Evolutionary conservation across 352 stramenopile genomes (phyloP).

Genomic region (Phytophthora aleatoria): DNA sequence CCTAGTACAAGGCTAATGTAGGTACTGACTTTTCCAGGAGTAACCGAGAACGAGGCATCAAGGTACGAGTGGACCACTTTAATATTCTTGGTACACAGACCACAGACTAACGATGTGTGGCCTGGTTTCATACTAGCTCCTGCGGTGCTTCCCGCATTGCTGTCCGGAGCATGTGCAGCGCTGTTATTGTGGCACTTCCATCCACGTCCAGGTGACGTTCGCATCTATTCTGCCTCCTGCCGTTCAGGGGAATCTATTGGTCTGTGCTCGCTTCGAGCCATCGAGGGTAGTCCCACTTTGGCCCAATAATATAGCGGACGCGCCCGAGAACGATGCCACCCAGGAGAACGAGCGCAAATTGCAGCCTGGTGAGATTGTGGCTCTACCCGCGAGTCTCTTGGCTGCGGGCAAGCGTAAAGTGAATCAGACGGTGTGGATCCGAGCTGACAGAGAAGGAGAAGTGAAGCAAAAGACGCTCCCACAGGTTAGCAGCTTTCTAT

Average conservation of each 20-base stretch:
- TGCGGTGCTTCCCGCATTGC: conserved; percentile 56
- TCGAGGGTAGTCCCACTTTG: conserved; percentile 23
- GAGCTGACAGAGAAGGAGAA: conserved; percentile 43
- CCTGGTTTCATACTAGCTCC: conserved; percentile 15
- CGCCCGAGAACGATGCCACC: not conserved
- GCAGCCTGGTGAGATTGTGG: conserved; percentile 19
- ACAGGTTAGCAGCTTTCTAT: not conserved
- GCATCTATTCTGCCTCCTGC: conserved; percentile 3
- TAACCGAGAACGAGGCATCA: conserved; percentile 29
- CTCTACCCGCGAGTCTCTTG: conserved; percentile 25
- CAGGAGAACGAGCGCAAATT: conserved; percentile 20
- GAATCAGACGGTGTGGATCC: conserved; percentile 39
- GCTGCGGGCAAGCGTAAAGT: not conserved
- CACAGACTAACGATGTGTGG: not conserved
- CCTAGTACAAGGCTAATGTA: not conserved
- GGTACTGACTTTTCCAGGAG: conserved; percentile 18
- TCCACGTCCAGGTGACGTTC: conserved; percentile 42
- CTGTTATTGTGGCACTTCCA: conserved; percentile 48
- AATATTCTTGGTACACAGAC: not conserved
- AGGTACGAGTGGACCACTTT: conserved; percentile 9
- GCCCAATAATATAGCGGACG: conserved; percentile 2
- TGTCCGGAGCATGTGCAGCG: conserved; percentile 44
- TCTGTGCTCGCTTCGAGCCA: conserved; percentile 54
- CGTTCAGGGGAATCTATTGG: conserved; percentile 25
- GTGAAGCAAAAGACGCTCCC: conserved; percentile 19